Evolutionary conservation across 495 filamentous ascomycete genomes (phyloP).

Genomic region (Clavariopsis aquatica): DNA sequence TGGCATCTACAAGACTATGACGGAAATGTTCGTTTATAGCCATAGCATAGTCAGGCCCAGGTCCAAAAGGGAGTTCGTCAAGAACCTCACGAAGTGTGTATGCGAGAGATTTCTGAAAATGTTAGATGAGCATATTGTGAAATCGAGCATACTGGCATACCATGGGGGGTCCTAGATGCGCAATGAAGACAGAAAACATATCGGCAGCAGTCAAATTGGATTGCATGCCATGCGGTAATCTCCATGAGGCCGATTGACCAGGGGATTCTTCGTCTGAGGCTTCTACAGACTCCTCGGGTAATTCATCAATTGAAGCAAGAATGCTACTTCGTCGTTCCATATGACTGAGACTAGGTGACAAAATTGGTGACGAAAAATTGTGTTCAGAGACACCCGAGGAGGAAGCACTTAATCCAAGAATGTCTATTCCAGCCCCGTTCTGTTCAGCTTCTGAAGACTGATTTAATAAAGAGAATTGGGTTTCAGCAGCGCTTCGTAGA

Average conservation of each 20-base stretch:
- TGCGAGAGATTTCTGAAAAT: constrained; percentile 72
- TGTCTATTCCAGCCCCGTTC: background rate
- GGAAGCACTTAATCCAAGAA: constrained; percentile 25
- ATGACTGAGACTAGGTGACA: constrained; percentile 30
- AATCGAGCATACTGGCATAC: constrained; percentile 46
- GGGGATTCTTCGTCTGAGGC: constrained; percentile 19
- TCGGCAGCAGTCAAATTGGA: constrained; percentile 59
- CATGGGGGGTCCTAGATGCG: constrained; percentile 87
- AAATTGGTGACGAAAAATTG: constrained; percentile 5
- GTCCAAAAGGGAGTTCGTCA: constrained; percentile 78
- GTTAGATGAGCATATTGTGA: constrained; percentile 8
- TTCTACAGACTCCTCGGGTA: constrained; percentile 28
- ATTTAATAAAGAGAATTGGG: constrained; percentile 80
- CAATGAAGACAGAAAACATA: constrained; percentile 86
- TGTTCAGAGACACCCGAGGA: constrained; percentile 11
- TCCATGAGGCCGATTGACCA: constrained; percentile 12
- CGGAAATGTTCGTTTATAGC: constrained; percentile 75
- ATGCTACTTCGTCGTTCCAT: constrained; percentile 30
- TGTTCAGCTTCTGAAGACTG: constrained; percentile 49
- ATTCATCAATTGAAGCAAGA: constrained; percentile 34
- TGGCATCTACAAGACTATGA: constrained; percentile 73
- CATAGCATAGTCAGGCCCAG: constrained; percentile 64
- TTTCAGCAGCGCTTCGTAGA: constrained; percentile 80
- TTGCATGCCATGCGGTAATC: constrained; percentile 24
- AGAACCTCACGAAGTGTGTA: constrained; percentile 87